These are phyloP conservation scores for Tardiomyces digboiensis DNA, from an alignment of 1,139 yeast species.

Conservation along the genomic window DNA sequence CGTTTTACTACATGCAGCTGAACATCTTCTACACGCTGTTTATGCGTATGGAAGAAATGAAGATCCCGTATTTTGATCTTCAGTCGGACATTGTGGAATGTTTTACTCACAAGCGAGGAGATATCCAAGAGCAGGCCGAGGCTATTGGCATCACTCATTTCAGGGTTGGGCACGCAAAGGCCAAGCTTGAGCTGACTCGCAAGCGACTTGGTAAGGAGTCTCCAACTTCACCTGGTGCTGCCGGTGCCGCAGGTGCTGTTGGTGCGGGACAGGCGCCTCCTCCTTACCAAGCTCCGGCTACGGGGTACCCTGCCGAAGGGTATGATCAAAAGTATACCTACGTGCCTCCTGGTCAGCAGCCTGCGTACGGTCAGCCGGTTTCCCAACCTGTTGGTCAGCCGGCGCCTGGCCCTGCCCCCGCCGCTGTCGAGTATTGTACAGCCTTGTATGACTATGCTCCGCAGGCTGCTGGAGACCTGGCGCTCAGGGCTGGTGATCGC, in stretches of 20 bases:
- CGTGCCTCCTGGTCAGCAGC: constrained; percentile 24
- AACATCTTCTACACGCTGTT: constrained; percentile 91
- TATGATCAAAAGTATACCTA: constrained; percentile 17
- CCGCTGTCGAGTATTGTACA: constrained; percentile 49
- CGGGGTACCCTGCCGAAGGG: constrained; percentile 11
- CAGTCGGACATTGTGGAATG: constrained; percentile 75
- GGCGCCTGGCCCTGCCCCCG: constrained; percentile 12
- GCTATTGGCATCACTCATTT: constrained; percentile 82
- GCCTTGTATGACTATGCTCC: constrained; percentile 73
- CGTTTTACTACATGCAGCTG: constrained; percentile 95
- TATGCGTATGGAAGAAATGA: constrained; percentile 88
- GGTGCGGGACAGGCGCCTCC: constrained; percentile 21
- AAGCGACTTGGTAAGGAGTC: constrained; percentile 55
- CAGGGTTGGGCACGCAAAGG: constrained; percentile 79
- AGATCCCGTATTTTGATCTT: constrained; percentile 91
- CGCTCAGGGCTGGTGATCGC: constrained; percentile 79
- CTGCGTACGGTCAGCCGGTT: constrained; percentile 12
- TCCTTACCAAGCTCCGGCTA: constrained; percentile 18
- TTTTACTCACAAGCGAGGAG: constrained; percentile 73
- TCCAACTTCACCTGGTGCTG: constrained; percentile 30
- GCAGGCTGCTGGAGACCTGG: constrained; percentile 82
- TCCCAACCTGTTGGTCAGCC: constrained; percentile 7
- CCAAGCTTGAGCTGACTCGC: constrained; percentile 72
- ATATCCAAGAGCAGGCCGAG: constrained; percentile 83
- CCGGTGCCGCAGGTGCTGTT: constrained; percentile 17